Percentiles rank a stretch among this genome's conserved stretches.
phyloP scores from a whole-genome alignment of 176 grass and related monocot species.

The Carex scoparia region DNA sequence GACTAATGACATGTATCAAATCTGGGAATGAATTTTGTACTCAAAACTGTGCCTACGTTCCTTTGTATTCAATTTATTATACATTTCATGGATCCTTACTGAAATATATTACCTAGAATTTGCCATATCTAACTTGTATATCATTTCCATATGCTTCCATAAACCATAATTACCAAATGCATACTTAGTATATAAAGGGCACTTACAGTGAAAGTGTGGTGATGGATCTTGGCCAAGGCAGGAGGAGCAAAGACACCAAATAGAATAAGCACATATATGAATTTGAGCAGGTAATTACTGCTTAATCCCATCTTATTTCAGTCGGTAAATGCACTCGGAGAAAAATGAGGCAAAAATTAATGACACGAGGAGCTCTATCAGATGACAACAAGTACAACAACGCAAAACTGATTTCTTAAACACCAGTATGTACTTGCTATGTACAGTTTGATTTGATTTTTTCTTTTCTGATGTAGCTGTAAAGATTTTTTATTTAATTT shows the following conservation, averaged over 20 bases:
- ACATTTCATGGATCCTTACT: too few relatives aligned
- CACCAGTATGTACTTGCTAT: too few relatives aligned
- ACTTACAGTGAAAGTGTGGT: constrained; percentile 33
- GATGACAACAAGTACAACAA: background rate
- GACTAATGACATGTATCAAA: background rate
- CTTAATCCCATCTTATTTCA: constrained; percentile 1
- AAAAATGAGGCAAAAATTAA: too few relatives aligned
- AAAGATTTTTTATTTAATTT: background rate
- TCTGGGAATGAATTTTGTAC: background rate
- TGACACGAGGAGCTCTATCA: too few relatives aligned
- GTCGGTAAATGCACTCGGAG: background rate
- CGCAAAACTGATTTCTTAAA: too few relatives aligned
- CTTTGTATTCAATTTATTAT: background rate
- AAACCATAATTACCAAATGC: background rate
- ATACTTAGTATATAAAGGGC: background rate
- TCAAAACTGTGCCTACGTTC: background rate
- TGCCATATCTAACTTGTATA: too few relatives aligned
- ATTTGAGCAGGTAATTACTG: background rate
- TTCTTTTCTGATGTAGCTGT: background rate
- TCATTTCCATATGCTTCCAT: background rate
- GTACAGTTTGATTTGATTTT: too few relatives aligned
- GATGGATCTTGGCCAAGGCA: background rate
- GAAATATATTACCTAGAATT: too few relatives aligned
- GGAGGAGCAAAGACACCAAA: background rate
- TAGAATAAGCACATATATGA: constrained; percentile 11